Base-by-base conservation (phyloP, 2,329 filamentous ascomycete genomes). In the Kalmusia sp. region DNA sequence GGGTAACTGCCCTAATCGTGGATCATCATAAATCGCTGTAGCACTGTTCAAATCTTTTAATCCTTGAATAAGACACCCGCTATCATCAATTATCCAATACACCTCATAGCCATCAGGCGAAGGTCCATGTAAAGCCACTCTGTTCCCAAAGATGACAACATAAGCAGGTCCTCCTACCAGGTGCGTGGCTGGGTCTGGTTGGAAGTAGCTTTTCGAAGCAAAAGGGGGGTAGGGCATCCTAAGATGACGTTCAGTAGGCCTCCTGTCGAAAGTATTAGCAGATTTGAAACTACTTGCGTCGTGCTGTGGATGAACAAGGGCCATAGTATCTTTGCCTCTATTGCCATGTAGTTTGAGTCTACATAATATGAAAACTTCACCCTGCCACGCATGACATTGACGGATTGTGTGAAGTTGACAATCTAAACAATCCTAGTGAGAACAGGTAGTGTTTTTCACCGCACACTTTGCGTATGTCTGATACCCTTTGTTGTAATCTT, bases 1-100 rank as follows among this genome's bases (percentile, higher is more conserved):
- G 3, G 40, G 49, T 15, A 51, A 19, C 19, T n/a, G 30, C 8
- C 49, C 49, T 3, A 51, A 6, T 27, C 49, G 39, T 17, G 49
- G 49, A 21, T 51, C 49, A 37, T 51, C 40, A 33, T 45, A 44
- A 9, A 22, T 22, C 2, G 9, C 17, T 9, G 3, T 11, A 5
- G 31, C 39, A 12, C 14, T 44, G 6, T 33, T 15, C 15, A 17
- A 15, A 15, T 51, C 12, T n/a, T 4, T 37, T 15, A 38, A 45
- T 2, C 12, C 22, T 37, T 19, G 22, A 2, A 34, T 27, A 9
- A 17, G 3, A 34, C n/a, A 4, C 1, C 31, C 40, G 11, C 38
- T 1, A 25, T 15, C 21, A 11, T 45, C 39, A 4, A 30, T 2
- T 30, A 4, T 4, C 6, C 9, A 9, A 21, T 7, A 22, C 3